These are phyloP conservation scores for Gossypium sturtianum DNA, from an alignment of 345 rosid species.

Conservation along the genomic window DNA sequence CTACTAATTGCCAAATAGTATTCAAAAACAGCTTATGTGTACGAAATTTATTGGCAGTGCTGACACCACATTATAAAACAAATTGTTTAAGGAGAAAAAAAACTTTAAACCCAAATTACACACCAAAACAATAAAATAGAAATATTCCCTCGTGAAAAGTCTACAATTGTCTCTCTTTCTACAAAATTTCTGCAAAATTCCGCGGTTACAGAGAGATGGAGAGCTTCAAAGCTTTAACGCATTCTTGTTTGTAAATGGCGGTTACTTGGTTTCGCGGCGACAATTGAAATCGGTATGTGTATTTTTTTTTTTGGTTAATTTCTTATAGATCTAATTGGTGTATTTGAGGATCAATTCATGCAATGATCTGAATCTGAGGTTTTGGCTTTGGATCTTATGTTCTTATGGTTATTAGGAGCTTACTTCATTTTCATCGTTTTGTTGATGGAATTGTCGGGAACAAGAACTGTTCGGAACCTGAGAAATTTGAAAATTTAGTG, in stretches of 20 bases:
- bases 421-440: not conserved
- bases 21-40: too few relatives aligned
- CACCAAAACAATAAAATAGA: not conserved
- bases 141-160: not conserved
- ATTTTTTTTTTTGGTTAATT: not conserved
- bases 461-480: conserved; percentile 1
- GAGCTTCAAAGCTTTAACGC: not conserved
- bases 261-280: not conserved
- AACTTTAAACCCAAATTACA: not conserved
- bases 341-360: not conserved
- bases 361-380: conserved; percentile 3
- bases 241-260: not conserved
- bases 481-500: not conserved
- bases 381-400: conserved; percentile 2
- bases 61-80: too few relatives aligned
- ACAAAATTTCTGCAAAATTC: not conserved
- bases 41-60: too few relatives aligned
- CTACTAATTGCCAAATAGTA: too few relatives aligned
- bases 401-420: not conserved
- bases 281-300: conserved; percentile 5
- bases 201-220: not conserved
- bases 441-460: not conserved
- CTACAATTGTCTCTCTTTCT: not conserved
- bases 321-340: not conserved
- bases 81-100: too few relatives aligned